Base-by-base conservation (phyloP, 176 grass and related monocot species). In the Zea mays region DNA sequence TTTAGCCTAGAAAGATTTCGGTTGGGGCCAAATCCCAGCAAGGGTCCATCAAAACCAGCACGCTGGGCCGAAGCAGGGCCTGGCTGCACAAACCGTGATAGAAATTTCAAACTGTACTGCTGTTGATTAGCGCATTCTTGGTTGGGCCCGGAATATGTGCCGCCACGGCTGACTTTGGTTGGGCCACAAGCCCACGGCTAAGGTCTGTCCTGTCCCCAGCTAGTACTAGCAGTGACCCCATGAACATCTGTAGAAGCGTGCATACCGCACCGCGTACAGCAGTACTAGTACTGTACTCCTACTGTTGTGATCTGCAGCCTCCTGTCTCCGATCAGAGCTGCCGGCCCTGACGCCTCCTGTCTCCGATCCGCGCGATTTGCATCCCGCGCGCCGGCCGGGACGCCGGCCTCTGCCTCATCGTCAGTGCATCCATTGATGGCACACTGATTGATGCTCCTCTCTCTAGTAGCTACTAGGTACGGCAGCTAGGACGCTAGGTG, bases 351-450 rank as follows among this genome's bases (percentile, higher is more conserved):
- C 69, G 46, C 48, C 35, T 14, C 49, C 69, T 54, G 33, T n/a
- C 69, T n/a, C n/a, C n/a, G n/a, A n/a, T 72, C 33, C 69, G 48
- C 48, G 48, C 69, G 69, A 54, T 54, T 54, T 72, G 69, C 69
- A 72, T 72, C 48, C 42, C 14, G 63, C 51, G n/a, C n/a, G n/a
- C n/a, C n/a, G n/a, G n/a, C n/a, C n/a, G n/a, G n/a, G n/a, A n/a
- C n/a, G n/a, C n/a, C n/a, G n/a, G n/a, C n/a, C n/a, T n/a, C 56
- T 58, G 56, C 56, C 56, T 60, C 57, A 27, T 60, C 21, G 1
- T 35, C 21, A 54, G n/a, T n/a, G 48, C 33, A 38, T 9, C 71
- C 35, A 73, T 56, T 55, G 49, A 73, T 73, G 14, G 9, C 49
- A 55, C 71, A 16, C 10, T 55, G 70, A 72, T 73, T 40, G 48